Percentiles rank a stretch among this genome's conserved stretches.
Evolutionary conservation across 1,284 basidiomycete genomes (phyloP).

Genomic region (Flammula alnicola): DNA sequence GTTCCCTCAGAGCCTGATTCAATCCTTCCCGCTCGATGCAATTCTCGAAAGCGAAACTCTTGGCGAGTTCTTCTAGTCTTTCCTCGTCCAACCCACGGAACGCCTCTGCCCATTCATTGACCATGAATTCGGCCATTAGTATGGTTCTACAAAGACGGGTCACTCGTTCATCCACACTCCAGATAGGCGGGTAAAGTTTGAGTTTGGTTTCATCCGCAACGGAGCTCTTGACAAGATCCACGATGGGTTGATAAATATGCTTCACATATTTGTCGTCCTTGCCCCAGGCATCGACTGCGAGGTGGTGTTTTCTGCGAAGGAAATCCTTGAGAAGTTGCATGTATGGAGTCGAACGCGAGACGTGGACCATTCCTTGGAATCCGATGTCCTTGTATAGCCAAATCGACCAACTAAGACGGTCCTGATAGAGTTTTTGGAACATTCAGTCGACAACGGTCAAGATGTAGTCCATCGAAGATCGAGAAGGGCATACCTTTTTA

Average conservation of each 20-base stretch:
- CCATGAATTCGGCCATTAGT: conserved; percentile 66
- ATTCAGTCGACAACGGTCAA: too few relatives aligned
- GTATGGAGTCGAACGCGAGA: conserved; percentile 71
- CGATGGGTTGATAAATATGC: conserved; percentile 61
- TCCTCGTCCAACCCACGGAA: conserved; percentile 54
- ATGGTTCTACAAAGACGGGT: conserved; percentile 64
- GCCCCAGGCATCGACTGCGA: conserved; percentile 73
- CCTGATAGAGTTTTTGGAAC: conserved; percentile 47
- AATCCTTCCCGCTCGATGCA: conserved; percentile 50
- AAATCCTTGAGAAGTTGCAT: conserved; percentile 66
- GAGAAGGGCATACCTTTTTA: conserved; percentile 55
- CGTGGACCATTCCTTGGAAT: conserved; percentile 83
- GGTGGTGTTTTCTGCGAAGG: conserved; percentile 64
- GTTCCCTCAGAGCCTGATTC: conserved; percentile 42
- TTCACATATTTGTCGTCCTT: conserved; percentile 59
- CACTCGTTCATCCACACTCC: conserved; percentile 49
- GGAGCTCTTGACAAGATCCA: conserved; percentile 53
- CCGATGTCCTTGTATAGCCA: conserved; percentile 89
- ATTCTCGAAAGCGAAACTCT: conserved; percentile 60
- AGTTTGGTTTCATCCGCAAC: conserved; percentile 42
- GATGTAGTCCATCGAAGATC: too few relatives aligned
- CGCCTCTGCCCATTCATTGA: conserved; percentile 67
- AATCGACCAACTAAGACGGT: conserved; percentile 77
- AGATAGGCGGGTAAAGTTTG: conserved; percentile 50
- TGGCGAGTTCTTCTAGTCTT: conserved; percentile 47